Percentiles rank a stretch among this genome's conserved stretches.
phyloP scores from a whole-genome alignment of 108 stramenopile species.

The Fragilaria crotonensis region DNA sequence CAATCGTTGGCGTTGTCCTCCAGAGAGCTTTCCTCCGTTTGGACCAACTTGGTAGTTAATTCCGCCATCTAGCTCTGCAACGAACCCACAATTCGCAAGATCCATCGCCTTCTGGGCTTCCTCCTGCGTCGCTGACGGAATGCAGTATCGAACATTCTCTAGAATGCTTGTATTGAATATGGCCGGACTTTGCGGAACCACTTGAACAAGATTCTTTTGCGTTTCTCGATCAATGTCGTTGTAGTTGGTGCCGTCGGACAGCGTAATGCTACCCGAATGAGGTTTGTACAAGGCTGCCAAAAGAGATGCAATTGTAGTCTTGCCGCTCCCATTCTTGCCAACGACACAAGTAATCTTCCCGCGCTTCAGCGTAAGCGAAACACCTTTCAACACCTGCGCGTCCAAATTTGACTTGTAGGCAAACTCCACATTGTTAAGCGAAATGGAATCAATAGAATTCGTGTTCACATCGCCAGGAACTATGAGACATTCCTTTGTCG shows the following conservation, averaged over 20 bases:
- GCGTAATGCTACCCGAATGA: constrained; percentile 5
- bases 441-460: constrained; percentile 38
- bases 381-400: constrained; percentile 46
- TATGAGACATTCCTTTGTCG: neutral
- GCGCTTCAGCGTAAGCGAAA: constrained; percentile 59
- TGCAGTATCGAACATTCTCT: constrained; percentile 76
- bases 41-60: constrained; percentile 80
- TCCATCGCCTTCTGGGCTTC: constrained; percentile 43
- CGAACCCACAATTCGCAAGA: constrained; percentile 65
- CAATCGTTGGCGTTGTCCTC: constrained; percentile 91
- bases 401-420: constrained; percentile 42
- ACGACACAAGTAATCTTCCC: constrained; percentile 86
- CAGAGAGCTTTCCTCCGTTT: constrained; percentile 82
- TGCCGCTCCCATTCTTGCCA: constrained; percentile 91
- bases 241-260: constrained; percentile 11
- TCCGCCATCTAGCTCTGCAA: constrained; percentile 61
- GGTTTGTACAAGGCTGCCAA: constrained; percentile 87
- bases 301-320: constrained; percentile 75
- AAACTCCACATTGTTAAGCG: constrained; percentile 56
- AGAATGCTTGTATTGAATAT: constrained; percentile 67
- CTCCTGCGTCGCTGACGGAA: constrained; percentile 42
- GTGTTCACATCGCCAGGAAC: neutral
- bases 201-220: constrained; percentile 64
- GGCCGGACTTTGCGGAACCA: constrained; percentile 89
- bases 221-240: constrained; percentile 33